Conservation (phyloP, 2,329 filamentous ascomycete species). For the Acrodontium crateriforme region DNA sequence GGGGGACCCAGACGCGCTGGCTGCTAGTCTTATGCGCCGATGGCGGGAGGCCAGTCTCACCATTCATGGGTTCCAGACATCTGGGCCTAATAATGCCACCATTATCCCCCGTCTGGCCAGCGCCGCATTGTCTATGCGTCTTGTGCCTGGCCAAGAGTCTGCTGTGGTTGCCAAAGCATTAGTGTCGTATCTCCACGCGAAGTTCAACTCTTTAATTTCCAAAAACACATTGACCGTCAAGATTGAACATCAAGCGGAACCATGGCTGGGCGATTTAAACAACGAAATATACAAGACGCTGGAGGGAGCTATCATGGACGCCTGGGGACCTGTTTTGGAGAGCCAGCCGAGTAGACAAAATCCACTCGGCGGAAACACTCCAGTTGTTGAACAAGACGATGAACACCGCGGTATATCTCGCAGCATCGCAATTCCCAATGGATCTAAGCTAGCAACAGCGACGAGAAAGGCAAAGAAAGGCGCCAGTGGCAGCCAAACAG, state of each 20-base stretch:
- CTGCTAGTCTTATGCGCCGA: constrained; percentile 73
- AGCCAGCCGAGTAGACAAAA: constrained; percentile 22
- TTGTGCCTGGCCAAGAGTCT: constrained; percentile 87
- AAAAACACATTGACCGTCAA: constrained; percentile 68
- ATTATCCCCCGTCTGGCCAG: constrained; percentile 83
- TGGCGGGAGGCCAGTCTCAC: constrained; percentile 95
- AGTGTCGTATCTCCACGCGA: constrained; percentile 49
- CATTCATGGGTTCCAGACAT: constrained; percentile 84
- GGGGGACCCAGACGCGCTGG: constrained; percentile 53
- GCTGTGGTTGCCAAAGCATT: constrained; percentile 59
- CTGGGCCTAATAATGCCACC: constrained; percentile 74
- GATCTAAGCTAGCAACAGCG: constrained; percentile 6
- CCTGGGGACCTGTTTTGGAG: constrained; percentile 53
- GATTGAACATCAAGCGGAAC: constrained; percentile 87
- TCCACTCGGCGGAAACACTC: no score
- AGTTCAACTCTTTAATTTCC: constrained; percentile 63
- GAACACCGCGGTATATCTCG: constrained; percentile 3
- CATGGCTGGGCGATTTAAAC: constrained; percentile 79
- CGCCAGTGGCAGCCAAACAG: constrained; percentile 21
- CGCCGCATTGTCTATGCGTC: constrained; percentile 74
- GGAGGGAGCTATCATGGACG: constrained; percentile 69
- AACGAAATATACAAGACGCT: constrained; percentile 86
- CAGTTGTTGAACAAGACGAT: no score
- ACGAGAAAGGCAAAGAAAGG: constrained; percentile 2
- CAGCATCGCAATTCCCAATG: constrained; percentile 10